A percentile compares a stretch with the other conserved stretches of the same genome.
Evolutionary conservation across 164 flowering plant species (phyloP).

Genomic region (Tetracentron sinense): DNA sequence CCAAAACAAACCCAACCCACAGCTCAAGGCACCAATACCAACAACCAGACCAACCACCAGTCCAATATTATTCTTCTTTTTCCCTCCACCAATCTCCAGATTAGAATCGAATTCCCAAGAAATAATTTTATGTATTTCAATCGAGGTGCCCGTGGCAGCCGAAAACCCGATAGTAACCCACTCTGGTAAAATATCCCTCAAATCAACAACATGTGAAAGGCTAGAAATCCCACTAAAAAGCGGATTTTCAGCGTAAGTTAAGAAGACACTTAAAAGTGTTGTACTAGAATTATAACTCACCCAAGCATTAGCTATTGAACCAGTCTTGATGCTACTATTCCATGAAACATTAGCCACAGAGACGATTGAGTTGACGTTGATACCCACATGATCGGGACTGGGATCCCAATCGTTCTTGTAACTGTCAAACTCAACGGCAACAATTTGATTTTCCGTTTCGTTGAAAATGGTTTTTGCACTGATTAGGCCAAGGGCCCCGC

Average conservation of each 20-base stretch:
- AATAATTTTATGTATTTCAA: constrained; percentile 37
- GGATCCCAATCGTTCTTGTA: constrained; percentile 42
- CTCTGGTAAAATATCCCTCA: constrained; percentile 42
- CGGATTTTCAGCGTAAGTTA: constrained; percentile 38
- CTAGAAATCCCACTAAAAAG: constrained; percentile 24
- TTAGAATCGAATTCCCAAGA: constrained; percentile 58
- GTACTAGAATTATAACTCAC: constrained; percentile 40
- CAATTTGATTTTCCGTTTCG: constrained; percentile 15
- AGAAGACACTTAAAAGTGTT: constrained; percentile 37
- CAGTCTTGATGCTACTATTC: constrained; percentile 45
- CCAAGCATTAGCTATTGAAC: constrained; percentile 50
- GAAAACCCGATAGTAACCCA: constrained; percentile 53
- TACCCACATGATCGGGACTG: constrained; percentile 42
- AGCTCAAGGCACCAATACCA: constrained; percentile 1
- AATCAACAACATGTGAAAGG: constrained; percentile 35
- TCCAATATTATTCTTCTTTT: constrained; percentile 2
- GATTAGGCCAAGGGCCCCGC: constrained; percentile 30
- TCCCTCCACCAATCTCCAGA: constrained; percentile 19
- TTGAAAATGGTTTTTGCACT: neutral
- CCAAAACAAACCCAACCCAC: constrained; percentile 8
- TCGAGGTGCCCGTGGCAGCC: constrained; percentile 50
- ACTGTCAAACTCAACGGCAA: constrained; percentile 63
- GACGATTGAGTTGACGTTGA: constrained; percentile 40
- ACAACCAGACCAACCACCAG: constrained; percentile 1
- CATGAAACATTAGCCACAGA: constrained; percentile 33